A percentile compares a stretch with the other conserved stretches of the same genome.
These are phyloP conservation scores for Gloeopeniophorella convolvens DNA, from an alignment of 768 basidiomycete genomes.

Conservation along the genomic window DNA sequence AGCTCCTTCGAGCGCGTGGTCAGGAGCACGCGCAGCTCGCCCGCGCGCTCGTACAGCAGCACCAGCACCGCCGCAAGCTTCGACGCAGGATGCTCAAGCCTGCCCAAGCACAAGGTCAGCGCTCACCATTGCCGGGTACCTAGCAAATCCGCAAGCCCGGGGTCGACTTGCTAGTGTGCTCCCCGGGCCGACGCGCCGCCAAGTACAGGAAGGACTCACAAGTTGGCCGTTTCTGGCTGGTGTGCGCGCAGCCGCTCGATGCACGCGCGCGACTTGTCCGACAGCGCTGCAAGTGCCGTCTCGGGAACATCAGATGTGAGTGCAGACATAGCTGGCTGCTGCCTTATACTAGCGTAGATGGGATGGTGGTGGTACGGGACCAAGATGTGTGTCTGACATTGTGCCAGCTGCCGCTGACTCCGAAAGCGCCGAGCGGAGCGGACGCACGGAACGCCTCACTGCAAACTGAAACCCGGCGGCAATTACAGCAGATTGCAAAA, in stretches of 20 bases:
- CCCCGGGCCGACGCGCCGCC: constrained; percentile 1
- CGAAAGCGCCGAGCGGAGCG: too few relatives aligned
- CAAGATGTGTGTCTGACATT: too few relatives aligned
- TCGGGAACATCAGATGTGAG: not conserved
- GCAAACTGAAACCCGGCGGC: too few relatives aligned
- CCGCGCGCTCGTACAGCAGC: constrained; percentile 66
- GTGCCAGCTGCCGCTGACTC: too few relatives aligned
- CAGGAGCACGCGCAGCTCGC: constrained; percentile 64
- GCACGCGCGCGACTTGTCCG: constrained; percentile 7
- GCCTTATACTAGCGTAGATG: too few relatives aligned
- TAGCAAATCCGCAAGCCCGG: too few relatives aligned
- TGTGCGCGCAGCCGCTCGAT: constrained; percentile 13
- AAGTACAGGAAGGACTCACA: not conserved
- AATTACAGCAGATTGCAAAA: too few relatives aligned
- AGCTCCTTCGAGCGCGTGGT: constrained; percentile 80
- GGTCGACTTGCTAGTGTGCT: too few relatives aligned
- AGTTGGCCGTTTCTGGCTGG: not conserved
- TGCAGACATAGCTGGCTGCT: too few relatives aligned
- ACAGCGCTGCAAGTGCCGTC: not conserved
- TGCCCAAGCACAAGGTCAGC: constrained; percentile 22
- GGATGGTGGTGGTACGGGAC: too few relatives aligned
- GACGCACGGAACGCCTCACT: too few relatives aligned
- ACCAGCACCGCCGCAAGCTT: constrained; percentile 75
- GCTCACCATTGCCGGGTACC: too few relatives aligned
- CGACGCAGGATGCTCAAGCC: constrained; percentile 30